phyloP scores from a whole-genome alignment of 1,139 yeast genomes.

The Arxiozyma telluris region DNA sequence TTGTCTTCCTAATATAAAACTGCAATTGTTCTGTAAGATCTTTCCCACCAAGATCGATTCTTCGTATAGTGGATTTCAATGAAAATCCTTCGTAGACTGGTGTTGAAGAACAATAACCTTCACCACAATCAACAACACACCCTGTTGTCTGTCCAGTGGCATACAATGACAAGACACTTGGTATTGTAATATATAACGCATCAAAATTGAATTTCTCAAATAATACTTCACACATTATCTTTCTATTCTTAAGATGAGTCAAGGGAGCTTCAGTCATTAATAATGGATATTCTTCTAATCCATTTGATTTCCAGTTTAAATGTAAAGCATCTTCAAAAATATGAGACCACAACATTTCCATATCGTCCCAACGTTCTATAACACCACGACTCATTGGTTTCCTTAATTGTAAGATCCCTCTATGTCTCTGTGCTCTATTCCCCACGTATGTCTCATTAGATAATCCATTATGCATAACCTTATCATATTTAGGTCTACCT shows the following conservation, averaged over 20 bases:
- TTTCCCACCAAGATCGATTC: conserved; percentile 80
- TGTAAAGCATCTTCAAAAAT: conserved; percentile 53
- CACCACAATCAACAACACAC: conserved; percentile 81
- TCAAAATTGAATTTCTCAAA: conserved; percentile 86
- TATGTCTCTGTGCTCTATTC: conserved; percentile 55
- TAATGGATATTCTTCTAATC: conserved; percentile 72
- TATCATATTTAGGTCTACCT: conserved; percentile 77
- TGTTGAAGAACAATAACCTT: conserved; percentile 81
- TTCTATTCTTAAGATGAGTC: conserved; percentile 65
- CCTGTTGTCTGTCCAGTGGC: conserved; percentile 92
- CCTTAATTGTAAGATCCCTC: conserved; percentile 62
- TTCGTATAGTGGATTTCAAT: conserved; percentile 58
- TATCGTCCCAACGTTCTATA: conserved; percentile 78
- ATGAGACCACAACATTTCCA: conserved; percentile 68
- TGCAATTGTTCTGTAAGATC: conserved; percentile 75
- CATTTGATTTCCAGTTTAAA: conserved; percentile 39
- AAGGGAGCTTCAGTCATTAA: conserved; percentile 85
- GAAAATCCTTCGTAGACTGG: conserved; percentile 89
- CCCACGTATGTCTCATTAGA: conserved; percentile 64
- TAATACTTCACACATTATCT: conserved; percentile 62
- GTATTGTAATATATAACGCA: conserved; percentile 72
- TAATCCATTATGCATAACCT: conserved; percentile 67
- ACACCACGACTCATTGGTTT: conserved; percentile 79
- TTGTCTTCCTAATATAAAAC: conserved; percentile 51
- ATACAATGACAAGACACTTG: conserved; percentile 76